Conservation (phyloP, 768 basidiomycete species). For the Termitomyces sp. region DNA sequence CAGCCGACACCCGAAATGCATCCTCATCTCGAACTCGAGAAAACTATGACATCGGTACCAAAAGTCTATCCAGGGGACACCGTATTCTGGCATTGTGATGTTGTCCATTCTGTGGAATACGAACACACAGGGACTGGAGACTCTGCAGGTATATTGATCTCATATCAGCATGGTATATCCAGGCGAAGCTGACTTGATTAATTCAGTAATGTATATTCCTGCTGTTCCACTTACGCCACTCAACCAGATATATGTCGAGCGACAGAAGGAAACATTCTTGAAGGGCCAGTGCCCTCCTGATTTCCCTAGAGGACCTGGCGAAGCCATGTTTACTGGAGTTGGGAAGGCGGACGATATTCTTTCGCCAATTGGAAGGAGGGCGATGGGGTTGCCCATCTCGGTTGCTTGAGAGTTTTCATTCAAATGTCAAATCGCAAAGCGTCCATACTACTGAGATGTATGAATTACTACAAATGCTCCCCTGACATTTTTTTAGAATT, state of each 20-base stretch:
- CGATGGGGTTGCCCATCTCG: constrained; percentile 31
- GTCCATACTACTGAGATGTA: not conserved
- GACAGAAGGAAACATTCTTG: constrained; percentile 60
- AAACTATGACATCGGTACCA: constrained; percentile 67
- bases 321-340: constrained; percentile 30
- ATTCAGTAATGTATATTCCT: constrained; percentile 71
- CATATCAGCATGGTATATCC: not conserved
- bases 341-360: constrained; percentile 30
- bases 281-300: constrained; percentile 63
- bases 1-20: constrained; percentile 49
- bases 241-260: constrained; percentile 55
- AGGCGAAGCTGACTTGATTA: not conserved
- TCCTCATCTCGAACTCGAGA: constrained; percentile 58
- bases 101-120: constrained; percentile 42
- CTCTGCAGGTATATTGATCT: constrained; percentile 40
- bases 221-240: constrained; percentile 60
- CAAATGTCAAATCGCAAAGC: not conserved
- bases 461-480: not conserved
- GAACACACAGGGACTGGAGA: constrained; percentile 50
- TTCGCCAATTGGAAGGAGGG: constrained; percentile 28
- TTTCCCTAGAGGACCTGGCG: constrained; percentile 45
- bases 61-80: constrained; percentile 71
- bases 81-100: constrained; percentile 73
- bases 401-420: not conserved
- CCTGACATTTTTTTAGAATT: not conserved